Conservation (phyloP, 2,329 filamentous ascomycete species). For the Cytospora schulzeri region DNA sequence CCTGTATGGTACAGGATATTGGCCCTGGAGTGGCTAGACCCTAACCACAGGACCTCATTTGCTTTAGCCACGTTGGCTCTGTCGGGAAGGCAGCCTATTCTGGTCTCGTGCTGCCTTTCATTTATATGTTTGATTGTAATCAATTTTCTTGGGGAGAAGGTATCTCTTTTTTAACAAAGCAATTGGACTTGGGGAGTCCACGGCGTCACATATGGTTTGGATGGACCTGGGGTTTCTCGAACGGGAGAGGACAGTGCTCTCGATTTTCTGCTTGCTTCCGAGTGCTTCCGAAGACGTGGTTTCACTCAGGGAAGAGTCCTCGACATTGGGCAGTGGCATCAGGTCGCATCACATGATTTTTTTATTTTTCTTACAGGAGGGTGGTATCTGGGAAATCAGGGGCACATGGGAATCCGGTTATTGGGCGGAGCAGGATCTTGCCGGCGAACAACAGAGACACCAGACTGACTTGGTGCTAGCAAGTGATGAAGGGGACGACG, state of each 20-base stretch:
- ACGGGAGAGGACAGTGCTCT: constrained; percentile 7
- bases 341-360: not conserved
- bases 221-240: constrained; percentile 7
- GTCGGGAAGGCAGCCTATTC: not conserved
- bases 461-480: constrained; percentile 15
- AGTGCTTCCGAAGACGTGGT: constrained; percentile 4
- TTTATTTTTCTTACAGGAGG: not conserved
- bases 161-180: constrained; percentile 10
- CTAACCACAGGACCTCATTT: not conserved
- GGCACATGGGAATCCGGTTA: constrained; percentile 8
- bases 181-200: constrained; percentile 11
- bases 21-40: not conserved
- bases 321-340: constrained; percentile 11
- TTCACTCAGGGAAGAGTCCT: not conserved
- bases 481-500: not conserved
- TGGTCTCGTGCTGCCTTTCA: not conserved
- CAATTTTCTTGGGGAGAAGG: not conserved
- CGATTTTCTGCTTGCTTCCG: constrained; percentile 2
- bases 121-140: constrained; percentile 11
- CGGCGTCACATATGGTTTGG: constrained; percentile 10
- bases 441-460: constrained; percentile 6
- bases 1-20: not conserved
- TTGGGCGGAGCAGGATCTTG: not conserved
- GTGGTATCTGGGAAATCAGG: constrained; percentile 6
- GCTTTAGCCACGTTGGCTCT: not conserved